These are phyloP conservation scores for Fragaria nilgerrensis DNA, from an alignment of 306 rosid species.

Conservation along the genomic window DNA sequence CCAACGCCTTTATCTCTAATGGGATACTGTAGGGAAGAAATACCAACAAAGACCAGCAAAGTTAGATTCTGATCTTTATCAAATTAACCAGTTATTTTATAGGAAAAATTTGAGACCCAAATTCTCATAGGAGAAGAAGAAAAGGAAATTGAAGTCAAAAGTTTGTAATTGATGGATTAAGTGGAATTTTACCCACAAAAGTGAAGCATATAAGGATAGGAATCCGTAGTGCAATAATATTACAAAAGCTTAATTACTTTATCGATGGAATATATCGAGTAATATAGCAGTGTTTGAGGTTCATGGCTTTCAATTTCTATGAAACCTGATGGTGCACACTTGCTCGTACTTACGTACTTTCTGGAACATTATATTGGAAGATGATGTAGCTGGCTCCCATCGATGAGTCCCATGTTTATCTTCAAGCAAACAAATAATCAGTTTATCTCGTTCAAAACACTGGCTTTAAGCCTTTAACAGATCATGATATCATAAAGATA, in stretches of 20 bases:
- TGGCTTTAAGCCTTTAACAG: no score
- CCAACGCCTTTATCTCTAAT: not conserved
- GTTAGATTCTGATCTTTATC: not conserved
- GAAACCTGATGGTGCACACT: not conserved
- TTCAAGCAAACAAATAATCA: not conserved
- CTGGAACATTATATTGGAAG: not conserved
- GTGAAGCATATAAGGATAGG: not conserved
- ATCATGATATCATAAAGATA: not conserved
- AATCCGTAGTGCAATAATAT: not conserved
- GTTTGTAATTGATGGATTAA: not conserved
- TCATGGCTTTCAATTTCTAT: not conserved
- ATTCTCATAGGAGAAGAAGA: not conserved
- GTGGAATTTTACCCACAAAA: slow-evolving; percentile 3
- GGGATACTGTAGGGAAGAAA: not conserved
- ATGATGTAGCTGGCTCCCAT: not conserved
- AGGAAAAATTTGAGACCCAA: no score
- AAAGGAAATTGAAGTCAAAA: slow-evolving; percentile 1
- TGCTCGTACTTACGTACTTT: not conserved
- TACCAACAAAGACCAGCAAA: slow-evolving; percentile 1
- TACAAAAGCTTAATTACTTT: not conserved
- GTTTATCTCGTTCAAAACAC: not conserved
- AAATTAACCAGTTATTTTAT: no score
- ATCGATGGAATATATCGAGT: not conserved
- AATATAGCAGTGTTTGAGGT: not conserved
- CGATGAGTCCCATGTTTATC: not conserved